These are phyloP conservation scores for Ogataea paradorogensis DNA, from an alignment of 805 yeast species.

Conservation along the genomic window DNA sequence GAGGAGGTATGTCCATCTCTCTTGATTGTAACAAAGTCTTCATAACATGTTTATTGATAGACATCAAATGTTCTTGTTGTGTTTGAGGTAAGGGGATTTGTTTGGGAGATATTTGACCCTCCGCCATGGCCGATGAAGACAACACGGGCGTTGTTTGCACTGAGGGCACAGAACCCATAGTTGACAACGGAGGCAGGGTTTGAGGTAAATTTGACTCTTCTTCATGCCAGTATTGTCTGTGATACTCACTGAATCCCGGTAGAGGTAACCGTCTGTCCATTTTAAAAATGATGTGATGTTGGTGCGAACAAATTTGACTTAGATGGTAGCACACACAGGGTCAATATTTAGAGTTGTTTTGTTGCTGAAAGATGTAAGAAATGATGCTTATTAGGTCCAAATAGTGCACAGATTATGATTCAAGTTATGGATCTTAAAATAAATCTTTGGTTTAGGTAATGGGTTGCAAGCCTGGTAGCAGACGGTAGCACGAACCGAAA, in stretches of 20 bases:
- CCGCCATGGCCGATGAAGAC: conserved; percentile 2
- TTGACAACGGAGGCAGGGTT: conserved; percentile 1
- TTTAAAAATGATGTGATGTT: not conserved
- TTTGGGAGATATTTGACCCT: conserved; percentile 5
- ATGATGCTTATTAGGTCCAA: not conserved
- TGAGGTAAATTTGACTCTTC: conserved; percentile 1
- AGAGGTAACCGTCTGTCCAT: conserved; percentile 9
- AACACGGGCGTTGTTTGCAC: conserved; percentile 3
- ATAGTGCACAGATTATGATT: not conserved
- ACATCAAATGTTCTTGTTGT: conserved; percentile 15
- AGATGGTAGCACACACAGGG: conserved; percentile 8
- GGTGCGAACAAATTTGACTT: conserved; percentile 2
- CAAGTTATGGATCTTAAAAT: not conserved
- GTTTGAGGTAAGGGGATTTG: conserved; percentile 17
- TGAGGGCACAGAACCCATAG: conserved; percentile 2
- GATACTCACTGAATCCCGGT: conserved; percentile 4
- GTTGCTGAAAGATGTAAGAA: not conserved
- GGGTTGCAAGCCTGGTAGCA: conserved; percentile 12
- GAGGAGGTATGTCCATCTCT: conserved; percentile 5
- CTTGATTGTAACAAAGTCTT: conserved; percentile 12
- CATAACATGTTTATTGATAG: conserved; percentile 20
- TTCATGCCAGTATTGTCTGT: conserved; percentile 2
- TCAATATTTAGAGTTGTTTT: not conserved
- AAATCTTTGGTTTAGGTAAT: not conserved
- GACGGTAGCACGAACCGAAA: conserved; percentile 13